Evolutionary conservation across 192 early-diverging fungal species (phyloP).

Genomic region (Coemansia reversa): DNA sequence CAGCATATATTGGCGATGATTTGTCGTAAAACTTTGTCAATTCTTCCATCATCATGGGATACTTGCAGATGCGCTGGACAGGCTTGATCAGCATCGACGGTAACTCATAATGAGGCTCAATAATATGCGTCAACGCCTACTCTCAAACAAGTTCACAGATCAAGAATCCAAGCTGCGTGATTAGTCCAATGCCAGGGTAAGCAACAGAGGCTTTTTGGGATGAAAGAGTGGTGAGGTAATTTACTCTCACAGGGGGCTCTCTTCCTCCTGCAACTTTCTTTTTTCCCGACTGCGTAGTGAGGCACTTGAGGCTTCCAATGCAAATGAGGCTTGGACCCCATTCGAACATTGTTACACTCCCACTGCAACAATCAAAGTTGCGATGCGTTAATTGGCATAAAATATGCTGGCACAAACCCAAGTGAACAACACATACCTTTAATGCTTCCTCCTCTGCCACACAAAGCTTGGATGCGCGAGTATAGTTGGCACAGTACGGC

Average conservation of each 20-base stretch:
- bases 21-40: slow-evolving; percentile 65
- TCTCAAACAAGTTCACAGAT: background rate
- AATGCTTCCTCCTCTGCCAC: slow-evolving; percentile 64
- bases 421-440: slow-evolving; percentile 40
- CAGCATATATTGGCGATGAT: slow-evolving; percentile 57
- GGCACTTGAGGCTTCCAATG: no score
- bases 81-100: slow-evolving; percentile 95
- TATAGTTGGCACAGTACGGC: slow-evolving; percentile 91
- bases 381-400: background rate
- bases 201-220: background rate
- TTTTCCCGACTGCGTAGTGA: no score
- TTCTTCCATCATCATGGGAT: slow-evolving; percentile 76
- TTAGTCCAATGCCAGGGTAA: background rate
- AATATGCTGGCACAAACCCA: background rate
- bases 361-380: slow-evolving; percentile 10
- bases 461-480: slow-evolving; percentile 70
- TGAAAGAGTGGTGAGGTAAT: background rate
- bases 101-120: slow-evolving; percentile 84
- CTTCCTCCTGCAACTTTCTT: no score
- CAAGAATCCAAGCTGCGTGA: no score
- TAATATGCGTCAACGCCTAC: slow-evolving; percentile 62
- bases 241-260: no score
- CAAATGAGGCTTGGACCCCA: no score
- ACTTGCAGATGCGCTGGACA: slow-evolving; percentile 97
- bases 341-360: no score